phyloP scores from a whole-genome alignment of 768 basidiomycete species.

The Cystofilobasidium ferigula region DNA sequence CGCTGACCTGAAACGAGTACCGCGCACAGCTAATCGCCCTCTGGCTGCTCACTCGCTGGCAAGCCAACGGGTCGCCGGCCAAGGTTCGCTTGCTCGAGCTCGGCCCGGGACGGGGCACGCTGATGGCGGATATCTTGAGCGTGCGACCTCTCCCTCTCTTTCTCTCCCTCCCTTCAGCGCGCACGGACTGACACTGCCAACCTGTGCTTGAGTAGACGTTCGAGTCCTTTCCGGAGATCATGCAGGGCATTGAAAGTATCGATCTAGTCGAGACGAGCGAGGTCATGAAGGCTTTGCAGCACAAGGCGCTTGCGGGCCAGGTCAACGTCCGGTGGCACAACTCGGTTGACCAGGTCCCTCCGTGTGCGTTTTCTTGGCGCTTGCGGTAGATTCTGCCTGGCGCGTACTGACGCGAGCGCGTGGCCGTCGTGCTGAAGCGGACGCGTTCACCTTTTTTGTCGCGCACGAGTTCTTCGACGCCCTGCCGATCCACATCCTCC shows the following conservation, averaged over 20 bases:
- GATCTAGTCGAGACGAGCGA: slow-evolving; percentile 73
- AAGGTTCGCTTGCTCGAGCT: slow-evolving; percentile 71
- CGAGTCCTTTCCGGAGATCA: slow-evolving; percentile 32
- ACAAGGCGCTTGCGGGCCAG: slow-evolving; percentile 42
- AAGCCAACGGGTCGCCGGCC: slow-evolving; percentile 44
- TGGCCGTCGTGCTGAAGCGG: slow-evolving; percentile 30
- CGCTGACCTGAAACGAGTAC: neutral
- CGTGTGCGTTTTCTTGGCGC: no score
- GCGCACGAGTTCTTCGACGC: slow-evolving; percentile 99
- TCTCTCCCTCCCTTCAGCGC: neutral
- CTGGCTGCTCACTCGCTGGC: slow-evolving; percentile 74
- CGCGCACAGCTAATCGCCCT: slow-evolving; percentile 60
- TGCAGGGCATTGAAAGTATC: slow-evolving; percentile 36
- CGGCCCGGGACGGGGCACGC: slow-evolving; percentile 84
- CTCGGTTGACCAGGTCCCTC: slow-evolving; percentile 55
- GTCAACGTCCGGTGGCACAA: slow-evolving; percentile 56
- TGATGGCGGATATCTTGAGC: slow-evolving; percentile 78
- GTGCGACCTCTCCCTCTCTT: slow-evolving; percentile 44
- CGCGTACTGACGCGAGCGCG: no score
- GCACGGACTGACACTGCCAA: neutral
- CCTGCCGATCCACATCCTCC: slow-evolving; percentile 76
- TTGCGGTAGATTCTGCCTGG: no score
- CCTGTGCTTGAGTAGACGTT: slow-evolving; percentile 32
- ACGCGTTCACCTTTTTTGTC: slow-evolving; percentile 66
- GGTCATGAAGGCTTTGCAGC: slow-evolving; percentile 56